Percentiles rank a stretch among this genome's conserved stretches.
Conservation (phyloP, 768 basidiomycete genomes). For the Rhizopogon vulgaris region DNA sequence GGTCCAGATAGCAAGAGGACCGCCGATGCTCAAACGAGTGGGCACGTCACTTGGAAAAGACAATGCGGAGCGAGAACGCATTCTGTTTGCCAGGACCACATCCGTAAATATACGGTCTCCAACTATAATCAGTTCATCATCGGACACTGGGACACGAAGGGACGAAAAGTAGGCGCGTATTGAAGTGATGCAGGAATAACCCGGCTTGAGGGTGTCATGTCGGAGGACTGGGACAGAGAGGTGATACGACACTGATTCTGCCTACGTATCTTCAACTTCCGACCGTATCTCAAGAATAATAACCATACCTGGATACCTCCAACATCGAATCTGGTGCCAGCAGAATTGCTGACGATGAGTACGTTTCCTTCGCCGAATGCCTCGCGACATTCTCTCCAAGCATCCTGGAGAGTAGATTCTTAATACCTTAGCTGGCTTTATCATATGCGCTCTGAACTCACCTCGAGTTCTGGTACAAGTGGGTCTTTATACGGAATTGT, state of each 20-base stretch:
- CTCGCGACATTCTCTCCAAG: constrained; percentile 68
- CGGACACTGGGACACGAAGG: constrained; percentile 45
- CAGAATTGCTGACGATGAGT: constrained; percentile 91
- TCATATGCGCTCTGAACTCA: constrained; percentile 23
- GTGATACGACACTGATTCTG: constrained; percentile 77
- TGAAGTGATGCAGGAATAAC: constrained; percentile 64
- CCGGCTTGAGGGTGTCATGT: constrained; percentile 75
- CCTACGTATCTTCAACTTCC: constrained; percentile 37
- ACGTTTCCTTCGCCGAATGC: constrained; percentile 77
- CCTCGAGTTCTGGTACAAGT: constrained; percentile 72
- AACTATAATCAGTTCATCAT: constrained; percentile 70
- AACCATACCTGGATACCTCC: constrained; percentile 72
- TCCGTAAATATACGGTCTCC: constrained; percentile 95
- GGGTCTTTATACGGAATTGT: constrained; percentile 74
- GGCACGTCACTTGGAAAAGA: constrained; percentile 4
- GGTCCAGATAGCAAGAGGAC: constrained; percentile 67
- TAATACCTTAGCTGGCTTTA: too few species aligned
- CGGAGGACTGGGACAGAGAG: constrained; percentile 78
- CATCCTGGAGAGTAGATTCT: constrained; percentile 36
- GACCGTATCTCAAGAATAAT: not conserved
- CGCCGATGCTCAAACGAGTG: constrained; percentile 13
- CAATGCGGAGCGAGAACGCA: constrained; percentile 29
- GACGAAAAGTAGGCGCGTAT: constrained; percentile 73
- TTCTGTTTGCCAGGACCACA: constrained; percentile 77
- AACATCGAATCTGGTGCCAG: constrained; percentile 72